A percentile compares a stretch with the other conserved stretches of the same genome.
phyloP scores from a whole-genome alignment of 23 red algal species.

The Rhodosorus marinus region DNA sequence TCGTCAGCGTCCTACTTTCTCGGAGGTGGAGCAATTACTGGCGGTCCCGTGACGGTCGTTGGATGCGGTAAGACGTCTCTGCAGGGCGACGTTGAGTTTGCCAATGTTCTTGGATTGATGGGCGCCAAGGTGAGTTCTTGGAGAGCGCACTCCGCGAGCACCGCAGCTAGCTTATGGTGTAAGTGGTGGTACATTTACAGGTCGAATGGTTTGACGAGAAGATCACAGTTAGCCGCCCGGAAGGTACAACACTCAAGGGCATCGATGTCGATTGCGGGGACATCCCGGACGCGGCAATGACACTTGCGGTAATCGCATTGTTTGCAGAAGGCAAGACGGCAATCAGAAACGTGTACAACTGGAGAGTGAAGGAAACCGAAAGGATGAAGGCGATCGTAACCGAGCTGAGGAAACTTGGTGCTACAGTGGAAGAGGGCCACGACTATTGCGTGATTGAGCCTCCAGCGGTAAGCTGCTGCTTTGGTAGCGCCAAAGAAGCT shows the following conservation, averaged over 20 bases:
- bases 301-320: conserved; percentile 64
- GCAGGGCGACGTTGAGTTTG: conserved; percentile 89
- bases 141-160: no score
- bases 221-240: conserved; percentile 47
- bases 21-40: conserved; percentile 83
- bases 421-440: conserved; percentile 63
- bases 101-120: conserved; percentile 70
- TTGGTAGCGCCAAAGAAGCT: no score
- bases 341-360: conserved; percentile 88
- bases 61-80: conserved; percentile 72
- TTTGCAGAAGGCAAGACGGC: conserved; percentile 66
- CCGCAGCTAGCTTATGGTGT: no score
- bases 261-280: conserved; percentile 86
- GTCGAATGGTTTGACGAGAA: conserved; percentile 53
- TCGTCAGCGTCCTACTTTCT: conserved; percentile 92
- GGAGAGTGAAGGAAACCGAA: conserved; percentile 99
- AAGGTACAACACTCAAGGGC: conserved; percentile 20
- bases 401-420: conserved; percentile 87
- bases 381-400: conserved; percentile 92
- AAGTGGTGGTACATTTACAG: no score
- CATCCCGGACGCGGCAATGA: conserved; percentile 98
- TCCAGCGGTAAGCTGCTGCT: conserved; percentile 4
- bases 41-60: conserved; percentile 58
- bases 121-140: no score
- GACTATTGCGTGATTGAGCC: conserved; percentile 84